Evolutionary conservation across 2,329 filamentous ascomycete species (phyloP).

Genomic region (Raffaelea arxii): DNA sequence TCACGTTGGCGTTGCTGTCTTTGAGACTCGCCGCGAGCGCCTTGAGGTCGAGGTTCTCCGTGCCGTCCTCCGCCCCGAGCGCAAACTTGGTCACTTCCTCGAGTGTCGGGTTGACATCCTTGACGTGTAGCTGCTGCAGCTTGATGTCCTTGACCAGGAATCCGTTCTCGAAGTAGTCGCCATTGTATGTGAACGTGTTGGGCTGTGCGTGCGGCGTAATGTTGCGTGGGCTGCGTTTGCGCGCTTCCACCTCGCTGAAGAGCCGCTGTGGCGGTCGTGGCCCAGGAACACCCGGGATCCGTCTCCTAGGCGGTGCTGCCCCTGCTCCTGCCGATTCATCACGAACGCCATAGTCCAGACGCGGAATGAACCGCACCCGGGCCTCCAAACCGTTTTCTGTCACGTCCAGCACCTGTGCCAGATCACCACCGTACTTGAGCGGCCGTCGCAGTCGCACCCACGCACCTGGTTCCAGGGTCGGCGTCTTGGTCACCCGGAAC

Average conservation of each 20-base stretch:
- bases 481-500: conserved; percentile 80
- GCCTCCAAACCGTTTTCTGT: conserved; percentile 89
- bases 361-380: conserved; percentile 76
- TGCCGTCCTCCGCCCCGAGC: conserved; percentile 79
- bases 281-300: conserved; percentile 45
- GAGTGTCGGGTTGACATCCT: conserved; percentile 83
- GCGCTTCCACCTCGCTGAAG: conserved; percentile 88
- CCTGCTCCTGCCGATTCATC: conserved; percentile 53
- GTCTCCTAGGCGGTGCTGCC: conserved; percentile 64
- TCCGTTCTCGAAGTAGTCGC: conserved; percentile 84
- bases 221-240: conserved; percentile 66
- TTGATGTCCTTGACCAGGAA: conserved; percentile 93
- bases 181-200: conserved; percentile 76
- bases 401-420: conserved; percentile 86
- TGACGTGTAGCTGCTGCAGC: conserved; percentile 73
- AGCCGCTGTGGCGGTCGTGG: conserved; percentile 76
- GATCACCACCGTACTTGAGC: conserved; percentile 74
- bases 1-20: conserved; percentile 67
- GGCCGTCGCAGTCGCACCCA: conserved; percentile 83
- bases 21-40: conserved; percentile 86
- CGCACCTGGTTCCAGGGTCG: conserved; percentile 73
- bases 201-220: conserved; percentile 61
- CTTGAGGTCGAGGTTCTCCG: conserved; percentile 85
- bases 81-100: conserved; percentile 96
- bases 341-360: conserved; percentile 82